A percentile compares a stretch with the other conserved stretches of the same genome.
Evolutionary conservation across 2,329 filamentous ascomycete genomes (phyloP).

Genomic region (Fusarium penzigii): DNA sequence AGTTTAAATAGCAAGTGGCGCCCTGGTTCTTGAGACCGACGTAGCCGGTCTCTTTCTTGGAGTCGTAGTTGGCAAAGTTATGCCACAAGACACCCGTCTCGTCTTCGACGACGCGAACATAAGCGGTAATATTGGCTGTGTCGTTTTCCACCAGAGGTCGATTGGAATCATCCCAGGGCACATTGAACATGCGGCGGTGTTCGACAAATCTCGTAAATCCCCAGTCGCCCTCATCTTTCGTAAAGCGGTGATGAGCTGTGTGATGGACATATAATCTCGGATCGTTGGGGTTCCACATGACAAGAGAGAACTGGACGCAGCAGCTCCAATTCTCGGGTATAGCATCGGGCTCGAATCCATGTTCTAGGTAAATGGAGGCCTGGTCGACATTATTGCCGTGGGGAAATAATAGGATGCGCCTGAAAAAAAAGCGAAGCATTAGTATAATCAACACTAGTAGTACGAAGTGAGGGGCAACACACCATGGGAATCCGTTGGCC

Average conservation of each 20-base stretch:
- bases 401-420: constrained; percentile 94
- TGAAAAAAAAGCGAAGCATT: constrained; percentile 37
- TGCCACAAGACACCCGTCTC: constrained; percentile 90
- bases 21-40: constrained; percentile 97
- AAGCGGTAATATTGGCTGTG: constrained; percentile 77
- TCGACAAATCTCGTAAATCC: constrained; percentile 97
- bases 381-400: constrained; percentile 93
- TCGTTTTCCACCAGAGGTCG: constrained; percentile 79
- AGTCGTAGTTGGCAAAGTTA: constrained; percentile 92
- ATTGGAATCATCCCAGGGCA: constrained; percentile 68
- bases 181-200: constrained; percentile 78
- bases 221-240: constrained; percentile 95
- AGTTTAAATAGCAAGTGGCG: constrained; percentile 87
- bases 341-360: constrained; percentile 75
- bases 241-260: constrained; percentile 92
- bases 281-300: constrained; percentile 92
- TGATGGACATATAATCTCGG: constrained; percentile 82
- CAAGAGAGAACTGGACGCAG: constrained; percentile 92
- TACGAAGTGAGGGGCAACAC: constrained; percentile 33
- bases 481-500: constrained; percentile 87
- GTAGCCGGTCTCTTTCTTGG: constrained; percentile 98
- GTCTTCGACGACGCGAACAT: constrained; percentile 79
- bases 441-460: constrained; percentile 5
- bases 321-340: constrained; percentile 94
- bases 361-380: constrained; percentile 94